These are phyloP conservation scores for Luffa acutangula DNA, from an alignment of 306 rosid species.

Conservation along the genomic window DNA sequence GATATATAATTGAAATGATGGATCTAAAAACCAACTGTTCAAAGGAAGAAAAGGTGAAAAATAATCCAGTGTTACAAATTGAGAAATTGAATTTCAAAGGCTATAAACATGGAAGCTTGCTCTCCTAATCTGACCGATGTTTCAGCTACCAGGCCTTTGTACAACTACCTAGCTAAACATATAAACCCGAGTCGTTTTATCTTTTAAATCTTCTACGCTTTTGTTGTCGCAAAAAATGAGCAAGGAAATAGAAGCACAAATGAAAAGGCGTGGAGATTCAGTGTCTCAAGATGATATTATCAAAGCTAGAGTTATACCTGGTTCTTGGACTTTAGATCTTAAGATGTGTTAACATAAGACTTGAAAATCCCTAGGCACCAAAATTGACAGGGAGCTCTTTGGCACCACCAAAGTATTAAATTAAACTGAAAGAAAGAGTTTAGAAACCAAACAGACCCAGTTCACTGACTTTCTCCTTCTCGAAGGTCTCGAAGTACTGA, in stretches of 20 bases:
- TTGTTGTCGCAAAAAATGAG: background rate
- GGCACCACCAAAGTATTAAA: background rate
- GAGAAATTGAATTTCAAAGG: background rate
- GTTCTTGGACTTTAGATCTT: background rate
- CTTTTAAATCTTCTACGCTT: background rate
- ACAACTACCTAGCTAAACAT: background rate
- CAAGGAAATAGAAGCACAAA: background rate
- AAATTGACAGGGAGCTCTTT: slow-evolving; percentile 11
- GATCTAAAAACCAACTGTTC: background rate
- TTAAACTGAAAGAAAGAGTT: background rate
- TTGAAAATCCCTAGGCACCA: slow-evolving; percentile 9
- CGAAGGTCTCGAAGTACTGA: slow-evolving; percentile 94
- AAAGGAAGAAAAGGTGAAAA: background rate
- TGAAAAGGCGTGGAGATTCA: background rate
- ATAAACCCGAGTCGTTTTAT: background rate
- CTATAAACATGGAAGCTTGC: background rate
- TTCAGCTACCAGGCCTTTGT: background rate
- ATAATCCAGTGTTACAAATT: background rate
- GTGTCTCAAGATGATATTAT: background rate
- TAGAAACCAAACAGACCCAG: slow-evolving; percentile 92
- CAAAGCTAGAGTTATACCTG: background rate
- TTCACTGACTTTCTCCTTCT: slow-evolving; percentile 89
- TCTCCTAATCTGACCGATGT: background rate
- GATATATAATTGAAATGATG: background rate
- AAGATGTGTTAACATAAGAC: background rate